These are phyloP conservation scores for Lepidopterella palustris DNA, from an alignment of 495 filamentous ascomycete genomes.

Conservation along the genomic window DNA sequence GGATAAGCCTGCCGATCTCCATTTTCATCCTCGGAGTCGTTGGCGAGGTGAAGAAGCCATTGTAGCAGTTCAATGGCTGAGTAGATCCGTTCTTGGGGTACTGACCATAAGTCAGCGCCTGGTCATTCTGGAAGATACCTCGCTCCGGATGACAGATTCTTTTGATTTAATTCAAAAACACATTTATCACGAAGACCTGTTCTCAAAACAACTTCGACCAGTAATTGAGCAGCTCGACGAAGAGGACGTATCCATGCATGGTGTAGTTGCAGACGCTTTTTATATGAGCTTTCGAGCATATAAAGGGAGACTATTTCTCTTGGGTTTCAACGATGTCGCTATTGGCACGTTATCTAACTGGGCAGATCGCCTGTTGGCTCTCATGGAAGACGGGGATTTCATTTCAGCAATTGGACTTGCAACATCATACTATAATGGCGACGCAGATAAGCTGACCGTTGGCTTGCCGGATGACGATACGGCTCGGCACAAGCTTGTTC, in stretches of 20 bases:
- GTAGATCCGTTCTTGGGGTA: constrained; percentile 83
- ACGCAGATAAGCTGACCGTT: constrained; percentile 83
- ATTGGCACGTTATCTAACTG: constrained; percentile 91
- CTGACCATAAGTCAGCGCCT: constrained; percentile 90
- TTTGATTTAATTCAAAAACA: constrained; percentile 88
- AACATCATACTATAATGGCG: constrained; percentile 83
- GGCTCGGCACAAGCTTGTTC: constrained; percentile 72
- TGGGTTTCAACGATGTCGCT: constrained; percentile 83
- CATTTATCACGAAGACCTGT: constrained; percentile 84
- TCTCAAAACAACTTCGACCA: constrained; percentile 72
- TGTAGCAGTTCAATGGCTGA: constrained; percentile 94
- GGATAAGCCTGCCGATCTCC: constrained; percentile 65
- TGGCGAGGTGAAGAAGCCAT: constrained; percentile 96
- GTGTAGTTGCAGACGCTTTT: constrained; percentile 93
- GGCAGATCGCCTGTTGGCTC: constrained; percentile 91
- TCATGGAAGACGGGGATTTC: constrained; percentile 93
- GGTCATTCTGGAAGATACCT: constrained; percentile 83
- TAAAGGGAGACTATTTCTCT: constrained; percentile 85
- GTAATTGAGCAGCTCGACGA: constrained; percentile 86
- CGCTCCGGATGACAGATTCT: constrained; percentile 83
- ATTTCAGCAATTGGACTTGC: constrained; percentile 85
- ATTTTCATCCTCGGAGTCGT: constrained; percentile 74
- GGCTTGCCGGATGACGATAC: constrained; percentile 81
- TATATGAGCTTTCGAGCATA: constrained; percentile 95
- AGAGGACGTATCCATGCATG: constrained; percentile 83